Percentiles rank a stretch among this genome's conserved stretches.
Evolutionary conservation across 208 protist genomes (phyloP).

Genomic region (Crithidia mellificae): DNA sequence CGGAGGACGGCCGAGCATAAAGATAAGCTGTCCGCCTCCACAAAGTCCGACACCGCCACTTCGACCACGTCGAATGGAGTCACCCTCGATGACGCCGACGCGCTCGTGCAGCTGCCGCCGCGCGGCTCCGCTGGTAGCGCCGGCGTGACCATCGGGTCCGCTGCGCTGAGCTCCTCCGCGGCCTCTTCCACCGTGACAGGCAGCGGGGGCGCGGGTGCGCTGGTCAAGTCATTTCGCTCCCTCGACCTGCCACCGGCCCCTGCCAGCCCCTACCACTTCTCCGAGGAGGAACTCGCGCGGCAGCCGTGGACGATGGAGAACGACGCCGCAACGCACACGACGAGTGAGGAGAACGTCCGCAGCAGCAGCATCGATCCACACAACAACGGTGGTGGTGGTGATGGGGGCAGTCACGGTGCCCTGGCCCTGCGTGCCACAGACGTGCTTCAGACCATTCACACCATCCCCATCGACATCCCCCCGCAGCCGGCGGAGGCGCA

Average conservation of each 20-base stretch:
- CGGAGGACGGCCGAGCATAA: too few species aligned
- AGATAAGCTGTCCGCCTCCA: neutral
- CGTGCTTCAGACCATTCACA: slow-evolving; percentile 40
- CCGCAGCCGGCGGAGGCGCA: slow-evolving; percentile 28
- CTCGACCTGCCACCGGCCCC: neutral
- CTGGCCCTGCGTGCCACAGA: neutral
- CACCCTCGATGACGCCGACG: slow-evolving; percentile 1
- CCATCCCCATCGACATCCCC: slow-evolving; percentile 27
- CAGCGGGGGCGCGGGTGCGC: too few species aligned
- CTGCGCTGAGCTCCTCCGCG: too few species aligned
- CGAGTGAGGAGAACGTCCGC: slow-evolving; percentile 17
- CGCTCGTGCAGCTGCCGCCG: neutral
- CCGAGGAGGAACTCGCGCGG: slow-evolving; percentile 22
- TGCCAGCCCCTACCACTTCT: slow-evolving; percentile 24
- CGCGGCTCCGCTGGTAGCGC: neutral
- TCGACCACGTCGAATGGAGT: slow-evolving; percentile 7
- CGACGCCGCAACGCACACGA: slow-evolving; percentile 19
- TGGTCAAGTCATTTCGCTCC: neutral
- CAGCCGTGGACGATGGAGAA: slow-evolving; percentile 2
- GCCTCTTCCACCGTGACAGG: too few species aligned
- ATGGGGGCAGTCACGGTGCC: neutral
- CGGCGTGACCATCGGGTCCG: too few species aligned
- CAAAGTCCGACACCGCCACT: neutral
- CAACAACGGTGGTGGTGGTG: too few species aligned
- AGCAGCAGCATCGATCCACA: too few species aligned